These are phyloP conservation scores for Fusarium burgessii DNA, from an alignment of 2,329 filamentous ascomycete genomes.

Conservation along the genomic window DNA sequence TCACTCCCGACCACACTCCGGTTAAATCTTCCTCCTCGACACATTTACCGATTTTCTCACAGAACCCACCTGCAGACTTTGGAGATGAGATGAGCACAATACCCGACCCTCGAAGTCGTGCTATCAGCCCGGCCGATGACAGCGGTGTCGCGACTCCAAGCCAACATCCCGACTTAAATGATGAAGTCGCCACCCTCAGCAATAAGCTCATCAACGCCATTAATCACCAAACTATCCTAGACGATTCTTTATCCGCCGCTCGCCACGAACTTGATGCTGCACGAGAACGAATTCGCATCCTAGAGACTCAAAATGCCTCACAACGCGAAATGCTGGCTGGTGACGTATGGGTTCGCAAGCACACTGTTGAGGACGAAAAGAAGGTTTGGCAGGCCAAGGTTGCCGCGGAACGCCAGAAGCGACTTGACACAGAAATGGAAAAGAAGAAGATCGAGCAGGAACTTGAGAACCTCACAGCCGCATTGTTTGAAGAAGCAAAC, in stretches of 20 bases:
- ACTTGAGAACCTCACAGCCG: slow-evolving; percentile 88
- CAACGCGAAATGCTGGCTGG: slow-evolving; percentile 79
- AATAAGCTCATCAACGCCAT: slow-evolving; percentile 98
- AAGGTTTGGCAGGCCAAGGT: slow-evolving; percentile 67
- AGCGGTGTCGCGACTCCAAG: slow-evolving; percentile 49
- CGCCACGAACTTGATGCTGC: slow-evolving; percentile 85
- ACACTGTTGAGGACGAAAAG: slow-evolving; percentile 80
- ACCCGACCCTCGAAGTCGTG: slow-evolving; percentile 71
- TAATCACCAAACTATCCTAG: slow-evolving; percentile 92
- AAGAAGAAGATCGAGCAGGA: slow-evolving; percentile 94
- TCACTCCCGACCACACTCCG: slow-evolving; percentile 52
- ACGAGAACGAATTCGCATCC: slow-evolving; percentile 71
- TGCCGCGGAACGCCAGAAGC: slow-evolving; percentile 73
- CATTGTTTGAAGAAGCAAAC: slow-evolving; percentile 98
- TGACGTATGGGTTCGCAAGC: slow-evolving; percentile 80
- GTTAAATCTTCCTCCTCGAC: slow-evolving; percentile 55
- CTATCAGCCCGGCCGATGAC: slow-evolving; percentile 60
- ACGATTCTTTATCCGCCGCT: slow-evolving; percentile 86
- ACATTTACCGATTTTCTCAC: slow-evolving; percentile 53
- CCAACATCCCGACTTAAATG: slow-evolving; percentile 68
- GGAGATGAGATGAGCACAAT: slow-evolving; percentile 76
- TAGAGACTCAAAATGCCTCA: slow-evolving; percentile 75
- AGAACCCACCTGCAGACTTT: slow-evolving; percentile 58
- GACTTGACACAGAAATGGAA: slow-evolving; percentile 76
- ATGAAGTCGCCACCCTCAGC: slow-evolving; percentile 89